Conservation (phyloP, 495 filamentous ascomycete species). For the Tuber magnatum region DNA sequence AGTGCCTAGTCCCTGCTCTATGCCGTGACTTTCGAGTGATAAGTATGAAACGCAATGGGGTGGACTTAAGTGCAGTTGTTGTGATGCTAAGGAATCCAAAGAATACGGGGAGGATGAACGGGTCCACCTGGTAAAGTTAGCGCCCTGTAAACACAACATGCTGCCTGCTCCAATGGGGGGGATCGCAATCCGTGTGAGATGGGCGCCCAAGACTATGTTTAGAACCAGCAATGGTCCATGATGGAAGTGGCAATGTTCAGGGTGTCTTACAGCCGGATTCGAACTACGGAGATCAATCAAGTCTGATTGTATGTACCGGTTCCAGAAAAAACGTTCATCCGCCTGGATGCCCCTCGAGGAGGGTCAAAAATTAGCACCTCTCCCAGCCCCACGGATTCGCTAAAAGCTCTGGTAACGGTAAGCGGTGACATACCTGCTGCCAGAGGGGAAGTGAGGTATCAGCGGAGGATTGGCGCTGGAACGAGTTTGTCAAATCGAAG, state of each 20-base stretch:
- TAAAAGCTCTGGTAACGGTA: neutral
- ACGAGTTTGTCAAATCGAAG: conserved; percentile 87
- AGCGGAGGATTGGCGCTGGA: conserved; percentile 78
- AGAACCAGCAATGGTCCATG: neutral
- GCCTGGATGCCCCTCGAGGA: conserved; percentile 43
- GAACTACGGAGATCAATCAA: conserved; percentile 73
- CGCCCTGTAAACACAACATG: neutral
- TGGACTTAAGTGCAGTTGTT: conserved; percentile 72
- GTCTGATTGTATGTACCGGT: conserved; percentile 83
- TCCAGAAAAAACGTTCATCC: conserved; percentile 99
- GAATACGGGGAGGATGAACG: conserved; percentile 90
- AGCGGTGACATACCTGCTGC: conserved; percentile 51
- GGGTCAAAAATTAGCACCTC: conserved; percentile 14
- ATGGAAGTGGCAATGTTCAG: conserved; percentile 8
- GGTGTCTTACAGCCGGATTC: conserved; percentile 43
- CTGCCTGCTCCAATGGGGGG: neutral
- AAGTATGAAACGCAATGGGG: conserved; percentile 72
- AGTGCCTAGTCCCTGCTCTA: conserved; percentile 84
- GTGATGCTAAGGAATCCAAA: conserved; percentile 88
- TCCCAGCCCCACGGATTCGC: neutral
- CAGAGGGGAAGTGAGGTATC: conserved; percentile 68
- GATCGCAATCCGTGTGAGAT: neutral
- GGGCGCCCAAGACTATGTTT: neutral
- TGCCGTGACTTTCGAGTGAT: conserved; percentile 84
- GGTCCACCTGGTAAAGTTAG: conserved; percentile 59